phyloP scores from a whole-genome alignment of 2,329 filamentous ascomycete genomes.

The Penicillium crustosum region DNA sequence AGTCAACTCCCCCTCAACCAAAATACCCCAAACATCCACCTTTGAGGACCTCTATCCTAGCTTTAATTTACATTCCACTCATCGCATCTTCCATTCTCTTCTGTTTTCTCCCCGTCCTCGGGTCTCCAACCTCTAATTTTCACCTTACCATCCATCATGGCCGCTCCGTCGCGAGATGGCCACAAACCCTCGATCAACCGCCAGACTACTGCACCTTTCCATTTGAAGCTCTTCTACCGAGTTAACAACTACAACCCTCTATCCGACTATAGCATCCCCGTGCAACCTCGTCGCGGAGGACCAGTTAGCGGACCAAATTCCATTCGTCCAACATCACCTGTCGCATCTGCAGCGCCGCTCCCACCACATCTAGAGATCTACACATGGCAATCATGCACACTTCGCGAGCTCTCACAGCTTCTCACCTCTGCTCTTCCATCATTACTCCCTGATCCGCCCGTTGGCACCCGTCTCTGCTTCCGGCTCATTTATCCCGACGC shows the following conservation, averaged over 20 bases:
- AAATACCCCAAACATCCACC: neutral
- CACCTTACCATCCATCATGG: conserved; percentile 13
- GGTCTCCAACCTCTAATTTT: neutral
- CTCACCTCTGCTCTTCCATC: conserved; percentile 67
- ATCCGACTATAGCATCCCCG: conserved; percentile 41
- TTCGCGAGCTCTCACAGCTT: conserved; percentile 77
- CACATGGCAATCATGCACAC: conserved; percentile 78
- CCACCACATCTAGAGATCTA: conserved; percentile 75
- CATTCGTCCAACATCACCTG: conserved; percentile 42
- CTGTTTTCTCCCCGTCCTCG: neutral
- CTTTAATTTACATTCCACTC: neutral
- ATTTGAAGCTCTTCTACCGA: conserved; percentile 82
- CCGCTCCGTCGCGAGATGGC: conserved; percentile 29
- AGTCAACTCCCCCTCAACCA: conserved; percentile 8
- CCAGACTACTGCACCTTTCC: conserved; percentile 73
- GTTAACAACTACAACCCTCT: conserved; percentile 66
- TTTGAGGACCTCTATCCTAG: neutral
- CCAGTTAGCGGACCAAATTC: conserved; percentile 44
- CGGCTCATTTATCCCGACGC: conserved; percentile 83
- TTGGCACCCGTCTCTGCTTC: conserved; percentile 84
- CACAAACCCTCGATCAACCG: conserved; percentile 58
- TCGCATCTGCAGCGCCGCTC: conserved; percentile 58
- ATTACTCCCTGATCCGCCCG: conserved; percentile 69
- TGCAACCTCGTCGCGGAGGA: conserved; percentile 23
- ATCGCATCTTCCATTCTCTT: neutral